Evolutionary conservation across 73 alveolate species (phyloP).

Genomic region (Effrenium voratum): DNA sequence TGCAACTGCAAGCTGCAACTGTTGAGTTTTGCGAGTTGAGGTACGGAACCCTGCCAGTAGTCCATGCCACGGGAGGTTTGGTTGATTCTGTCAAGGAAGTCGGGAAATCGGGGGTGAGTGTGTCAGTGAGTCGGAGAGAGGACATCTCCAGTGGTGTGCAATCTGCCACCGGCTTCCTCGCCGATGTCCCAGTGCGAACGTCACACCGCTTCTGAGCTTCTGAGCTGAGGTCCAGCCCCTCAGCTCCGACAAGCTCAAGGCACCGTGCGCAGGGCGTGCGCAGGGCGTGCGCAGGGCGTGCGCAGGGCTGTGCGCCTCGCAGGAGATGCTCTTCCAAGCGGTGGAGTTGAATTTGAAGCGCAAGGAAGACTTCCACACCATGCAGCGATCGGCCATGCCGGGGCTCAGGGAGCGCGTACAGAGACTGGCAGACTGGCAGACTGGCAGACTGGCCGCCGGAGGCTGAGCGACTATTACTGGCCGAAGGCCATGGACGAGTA

Average conservation of each 20-base stretch:
- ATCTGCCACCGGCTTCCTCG: slow-evolving; percentile 70
- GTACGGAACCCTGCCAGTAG: slow-evolving; percentile 90
- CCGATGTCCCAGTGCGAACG: neutral
- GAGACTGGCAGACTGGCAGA: neutral
- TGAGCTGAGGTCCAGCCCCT: slow-evolving; percentile 35
- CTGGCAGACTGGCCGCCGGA: too few species aligned
- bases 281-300: too few species aligned
- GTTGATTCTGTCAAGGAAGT: slow-evolving; percentile 55
- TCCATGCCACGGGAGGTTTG: slow-evolving; percentile 90
- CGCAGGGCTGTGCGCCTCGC: too few species aligned
- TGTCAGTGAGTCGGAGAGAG: neutral
- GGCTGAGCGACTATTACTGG: slow-evolving; percentile 88
- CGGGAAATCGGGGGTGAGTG: neutral
- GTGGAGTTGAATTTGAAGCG: slow-evolving; percentile 68
- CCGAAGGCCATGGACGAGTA: slow-evolving; percentile 93
- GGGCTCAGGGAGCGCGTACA: neutral
- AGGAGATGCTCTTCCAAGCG: slow-evolving; percentile 67
- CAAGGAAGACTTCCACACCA: slow-evolving; percentile 43
- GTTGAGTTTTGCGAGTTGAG: neutral
- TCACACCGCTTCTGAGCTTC: too few species aligned
- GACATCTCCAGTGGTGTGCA: slow-evolving; percentile 69
- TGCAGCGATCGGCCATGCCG: slow-evolving; percentile 76
- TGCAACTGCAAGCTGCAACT: too few species aligned
- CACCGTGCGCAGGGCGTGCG: too few species aligned
- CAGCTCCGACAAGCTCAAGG: slow-evolving; percentile 88